These are phyloP conservation scores for Talinum fruticosum DNA, from an alignment of 148 eudicot genomes.

Conservation along the genomic window DNA sequence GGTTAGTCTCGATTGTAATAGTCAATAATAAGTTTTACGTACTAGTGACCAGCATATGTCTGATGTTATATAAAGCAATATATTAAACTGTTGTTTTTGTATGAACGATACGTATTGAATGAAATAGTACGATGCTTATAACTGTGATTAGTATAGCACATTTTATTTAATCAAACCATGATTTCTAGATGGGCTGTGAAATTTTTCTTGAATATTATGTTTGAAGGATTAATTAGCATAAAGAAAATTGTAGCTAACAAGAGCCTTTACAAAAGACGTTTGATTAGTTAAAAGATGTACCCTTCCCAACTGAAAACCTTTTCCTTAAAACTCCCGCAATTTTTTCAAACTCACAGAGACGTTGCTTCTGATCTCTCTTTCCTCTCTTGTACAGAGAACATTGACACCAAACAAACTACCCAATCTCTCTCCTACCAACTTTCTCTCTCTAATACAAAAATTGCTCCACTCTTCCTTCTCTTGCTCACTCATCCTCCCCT, in stretches of 20 bases:
- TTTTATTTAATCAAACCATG: neutral
- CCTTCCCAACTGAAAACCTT: constrained; percentile 39
- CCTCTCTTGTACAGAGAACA: constrained; percentile 17
- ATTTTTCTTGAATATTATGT: neutral
- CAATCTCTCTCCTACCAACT: constrained; percentile 32
- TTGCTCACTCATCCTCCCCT: constrained; percentile 21
- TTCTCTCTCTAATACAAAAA: constrained; percentile 22
- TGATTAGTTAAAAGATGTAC: constrained; percentile 47
- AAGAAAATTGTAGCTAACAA: constrained; percentile 11
- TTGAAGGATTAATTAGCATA: neutral
- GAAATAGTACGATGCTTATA: no score
- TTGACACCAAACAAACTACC: constrained; percentile 27
- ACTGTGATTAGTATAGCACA: neutral
- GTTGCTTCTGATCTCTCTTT: constrained; percentile 44
- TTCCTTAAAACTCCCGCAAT: constrained; percentile 87
- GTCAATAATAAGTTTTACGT: no score
- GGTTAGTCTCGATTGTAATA: no score
- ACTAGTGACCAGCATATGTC: no score
- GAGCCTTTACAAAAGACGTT: constrained; percentile 14
- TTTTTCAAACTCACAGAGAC: constrained; percentile 41
- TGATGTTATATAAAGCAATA: neutral
- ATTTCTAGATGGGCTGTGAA: neutral
- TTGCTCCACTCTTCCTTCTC: constrained; percentile 15
- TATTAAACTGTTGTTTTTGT: no score
- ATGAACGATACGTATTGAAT: neutral